phyloP scores from a whole-genome alignment of 2,329 filamentous ascomycete genomes.

The Myriosclerotinia scirpicola region DNA sequence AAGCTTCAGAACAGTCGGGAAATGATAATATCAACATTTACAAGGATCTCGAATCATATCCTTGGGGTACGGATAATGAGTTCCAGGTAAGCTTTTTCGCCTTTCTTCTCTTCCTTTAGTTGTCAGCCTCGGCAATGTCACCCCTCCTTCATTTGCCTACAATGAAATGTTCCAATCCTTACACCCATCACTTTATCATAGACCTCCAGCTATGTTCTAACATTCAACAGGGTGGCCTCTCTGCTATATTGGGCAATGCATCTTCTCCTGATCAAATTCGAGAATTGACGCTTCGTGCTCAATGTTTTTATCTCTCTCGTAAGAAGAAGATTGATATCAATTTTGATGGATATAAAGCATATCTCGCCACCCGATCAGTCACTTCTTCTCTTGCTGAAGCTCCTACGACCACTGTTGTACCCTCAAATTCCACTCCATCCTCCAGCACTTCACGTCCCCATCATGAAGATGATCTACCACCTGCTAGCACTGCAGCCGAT shows the following conservation, averaged over 20 bases:
- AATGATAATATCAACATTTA: conserved; percentile 46
- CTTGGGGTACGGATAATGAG: conserved; percentile 65
- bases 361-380: conserved; percentile 43
- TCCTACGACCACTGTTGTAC: conserved; percentile 11
- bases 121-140: conserved; percentile 29
- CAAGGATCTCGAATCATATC: conserved; percentile 62
- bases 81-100: conserved; percentile 55
- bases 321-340: conserved; percentile 55
- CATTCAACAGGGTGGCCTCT: conserved; percentile 53
- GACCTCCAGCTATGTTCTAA: conserved; percentile 3
- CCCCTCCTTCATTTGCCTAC: background rate
- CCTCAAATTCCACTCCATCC: conserved; percentile 1
- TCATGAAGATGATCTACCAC: conserved; percentile 23
- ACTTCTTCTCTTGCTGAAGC: conserved; percentile 24
- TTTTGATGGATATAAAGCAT: conserved; percentile 66
- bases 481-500: conserved; percentile 14
- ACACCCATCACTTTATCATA: too few species aligned
- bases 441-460: conserved; percentile 6
- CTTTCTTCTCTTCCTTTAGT: background rate
- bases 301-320: conserved; percentile 65
- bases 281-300: conserved; percentile 63
- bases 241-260: conserved; percentile 61
- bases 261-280: conserved; percentile 54
- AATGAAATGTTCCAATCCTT: background rate
- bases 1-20: background rate